phyloP scores from a whole-genome alignment of 2,329 filamentous ascomycete genomes.

The Didymellaceae sp. region DNA sequence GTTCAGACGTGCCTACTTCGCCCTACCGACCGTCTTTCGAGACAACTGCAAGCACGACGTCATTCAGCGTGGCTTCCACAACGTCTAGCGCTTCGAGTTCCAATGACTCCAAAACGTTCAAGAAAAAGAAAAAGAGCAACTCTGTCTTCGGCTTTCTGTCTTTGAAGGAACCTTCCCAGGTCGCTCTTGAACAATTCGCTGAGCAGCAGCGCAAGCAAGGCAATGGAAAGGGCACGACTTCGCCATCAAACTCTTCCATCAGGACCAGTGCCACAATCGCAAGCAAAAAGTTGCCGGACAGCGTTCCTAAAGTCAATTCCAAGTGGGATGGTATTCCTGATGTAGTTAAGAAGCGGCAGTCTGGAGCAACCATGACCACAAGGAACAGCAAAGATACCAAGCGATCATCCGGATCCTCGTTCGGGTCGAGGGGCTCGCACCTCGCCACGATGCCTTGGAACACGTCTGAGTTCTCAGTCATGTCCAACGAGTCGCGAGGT shows the following conservation, averaged over 20 bases:
- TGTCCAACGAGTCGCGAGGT: constrained; percentile 33
- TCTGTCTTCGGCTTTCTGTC: constrained; percentile 55
- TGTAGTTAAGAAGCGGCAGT: constrained; percentile 39
- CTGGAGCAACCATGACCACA: constrained; percentile 13
- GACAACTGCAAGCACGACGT: constrained; percentile 29
- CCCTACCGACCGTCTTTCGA: constrained; percentile 23
- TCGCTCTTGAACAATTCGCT: constrained; percentile 55
- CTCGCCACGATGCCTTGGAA: constrained; percentile 17
- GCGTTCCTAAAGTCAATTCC: constrained; percentile 60
- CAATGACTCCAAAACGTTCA: constrained; percentile 37
- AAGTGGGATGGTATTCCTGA: constrained; percentile 62
- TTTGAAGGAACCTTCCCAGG: constrained; percentile 57
- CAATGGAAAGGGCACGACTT: constrained; percentile 29
- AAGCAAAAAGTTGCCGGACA: constrained; percentile 54
- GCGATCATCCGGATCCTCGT: constrained; percentile 27
- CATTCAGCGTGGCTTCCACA: constrained; percentile 44
- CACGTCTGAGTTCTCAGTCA: constrained; percentile 31
- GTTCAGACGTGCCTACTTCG: constrained; percentile 12
- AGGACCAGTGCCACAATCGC: constrained; percentile 31
- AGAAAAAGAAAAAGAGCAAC: constrained; percentile 44
- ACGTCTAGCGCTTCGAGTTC: constrained; percentile 33
- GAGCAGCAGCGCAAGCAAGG: constrained; percentile 52
- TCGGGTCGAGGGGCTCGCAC: constrained; percentile 19
- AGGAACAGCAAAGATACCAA: constrained; percentile 21
- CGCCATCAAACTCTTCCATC: constrained; percentile 18